Evolutionary conservation across 2,329 filamentous ascomycete species (phyloP).

Genomic region (Cryphonectria parasitica): DNA sequence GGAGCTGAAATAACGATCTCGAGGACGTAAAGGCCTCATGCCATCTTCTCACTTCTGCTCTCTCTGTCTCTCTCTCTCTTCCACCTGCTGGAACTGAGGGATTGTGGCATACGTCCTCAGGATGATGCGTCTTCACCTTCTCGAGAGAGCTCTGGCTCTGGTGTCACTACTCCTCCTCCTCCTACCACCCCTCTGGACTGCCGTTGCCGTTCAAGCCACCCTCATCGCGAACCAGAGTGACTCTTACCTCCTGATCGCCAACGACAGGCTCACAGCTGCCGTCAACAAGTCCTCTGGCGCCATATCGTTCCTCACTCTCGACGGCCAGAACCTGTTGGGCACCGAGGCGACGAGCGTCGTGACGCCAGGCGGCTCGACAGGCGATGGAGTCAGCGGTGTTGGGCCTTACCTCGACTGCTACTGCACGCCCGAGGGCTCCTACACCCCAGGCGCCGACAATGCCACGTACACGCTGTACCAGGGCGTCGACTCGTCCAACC

Average conservation of each 20-base stretch:
- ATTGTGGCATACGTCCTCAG: not conserved
- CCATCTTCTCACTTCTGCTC: not conserved
- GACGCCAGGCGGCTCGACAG: constrained; percentile 26
- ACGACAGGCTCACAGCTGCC: constrained; percentile 27
- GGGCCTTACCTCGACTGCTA: constrained; percentile 55
- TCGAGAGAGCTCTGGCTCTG: constrained; percentile 5
- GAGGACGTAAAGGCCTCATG: not conserved
- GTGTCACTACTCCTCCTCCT: not conserved
- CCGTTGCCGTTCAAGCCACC: constrained; percentile 3
- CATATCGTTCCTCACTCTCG: constrained; percentile 24
- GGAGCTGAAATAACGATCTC: not conserved
- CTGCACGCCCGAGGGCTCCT: constrained; percentile 62
- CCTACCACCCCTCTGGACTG: constrained; percentile 6
- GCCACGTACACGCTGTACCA: constrained; percentile 55
- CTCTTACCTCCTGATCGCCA: constrained; percentile 28
- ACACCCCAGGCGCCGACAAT: constrained; percentile 56
- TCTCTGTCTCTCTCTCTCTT: not conserved
- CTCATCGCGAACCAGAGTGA: constrained; percentile 28
- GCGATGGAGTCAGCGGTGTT: constrained; percentile 23
- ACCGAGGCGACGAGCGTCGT: constrained; percentile 12
- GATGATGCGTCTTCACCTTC: constrained; percentile 14
- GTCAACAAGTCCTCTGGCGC: constrained; percentile 27
- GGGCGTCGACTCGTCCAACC: constrained; percentile 54
- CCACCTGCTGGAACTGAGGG: not conserved
- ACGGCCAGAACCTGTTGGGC: constrained; percentile 28